Evolutionary conservation across 2,329 filamentous ascomycete genomes (phyloP).

Genomic region (Trichoderma pleuroti): DNA sequence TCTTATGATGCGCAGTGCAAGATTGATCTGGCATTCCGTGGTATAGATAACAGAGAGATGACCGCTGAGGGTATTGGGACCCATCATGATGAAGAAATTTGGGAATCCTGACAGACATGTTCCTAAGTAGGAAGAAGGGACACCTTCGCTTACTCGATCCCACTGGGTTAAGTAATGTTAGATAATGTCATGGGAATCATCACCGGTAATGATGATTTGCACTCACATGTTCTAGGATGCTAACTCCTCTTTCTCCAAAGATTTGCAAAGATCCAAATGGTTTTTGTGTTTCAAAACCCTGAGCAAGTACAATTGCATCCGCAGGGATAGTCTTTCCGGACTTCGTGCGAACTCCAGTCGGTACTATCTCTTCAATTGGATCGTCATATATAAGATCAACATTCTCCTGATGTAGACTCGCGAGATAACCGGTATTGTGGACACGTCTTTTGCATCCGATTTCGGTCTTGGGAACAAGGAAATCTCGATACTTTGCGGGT

Average conservation of each 20-base stretch:
- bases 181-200: neutral
- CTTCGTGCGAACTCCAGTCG: constrained; percentile 20
- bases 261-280: constrained; percentile 47
- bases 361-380: constrained; percentile 19
- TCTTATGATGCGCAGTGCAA: constrained; percentile 32
- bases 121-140: constrained; percentile 44
- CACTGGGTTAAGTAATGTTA: constrained; percentile 19
- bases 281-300: constrained; percentile 46
- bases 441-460: constrained; percentile 37
- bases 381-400: constrained; percentile 30
- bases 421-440: constrained; percentile 34
- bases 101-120: constrained; percentile 46
- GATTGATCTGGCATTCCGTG: constrained; percentile 51
- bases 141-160: constrained; percentile 25
- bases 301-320: constrained; percentile 44
- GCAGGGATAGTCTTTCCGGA: constrained; percentile 25
- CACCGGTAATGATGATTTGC: neutral
- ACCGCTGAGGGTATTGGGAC: constrained; percentile 40
- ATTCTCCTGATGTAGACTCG: constrained; percentile 29
- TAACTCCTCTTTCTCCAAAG: constrained; percentile 38
- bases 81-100: constrained; percentile 38
- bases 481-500: constrained; percentile 29
- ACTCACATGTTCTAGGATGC: constrained; percentile 40
- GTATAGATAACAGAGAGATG: constrained; percentile 50
- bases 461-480: constrained; percentile 32